phyloP scores from a whole-genome alignment of 148 eudicot genomes.

The Dianthus caryophyllus region DNA sequence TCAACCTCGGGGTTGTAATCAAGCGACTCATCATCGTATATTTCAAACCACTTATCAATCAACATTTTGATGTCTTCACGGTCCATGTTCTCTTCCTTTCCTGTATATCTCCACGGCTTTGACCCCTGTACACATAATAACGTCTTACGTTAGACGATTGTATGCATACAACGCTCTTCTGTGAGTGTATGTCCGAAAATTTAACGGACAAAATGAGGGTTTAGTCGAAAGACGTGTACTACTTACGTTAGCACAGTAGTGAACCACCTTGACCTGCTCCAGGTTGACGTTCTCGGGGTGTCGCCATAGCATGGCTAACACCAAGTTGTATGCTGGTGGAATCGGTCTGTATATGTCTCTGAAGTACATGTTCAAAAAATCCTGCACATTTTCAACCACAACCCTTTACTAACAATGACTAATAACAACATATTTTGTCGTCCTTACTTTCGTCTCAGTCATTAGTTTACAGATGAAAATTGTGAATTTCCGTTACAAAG shows the following conservation, averaged over 20 bases:
- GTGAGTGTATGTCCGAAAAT: no score
- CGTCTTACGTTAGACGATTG: no score
- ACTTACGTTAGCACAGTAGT: slow-evolving; percentile 44
- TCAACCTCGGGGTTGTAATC: slow-evolving; percentile 23
- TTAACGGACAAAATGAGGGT: no score
- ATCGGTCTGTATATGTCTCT: slow-evolving; percentile 36
- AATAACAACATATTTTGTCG: no score
- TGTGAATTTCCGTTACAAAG: no score
- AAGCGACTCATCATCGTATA: slow-evolving; percentile 35
- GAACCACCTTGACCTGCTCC: slow-evolving; percentile 40
- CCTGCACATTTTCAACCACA: slow-evolving; percentile 20
- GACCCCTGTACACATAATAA: slow-evolving; percentile 27
- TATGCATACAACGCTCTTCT: no score
- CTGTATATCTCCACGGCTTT: slow-evolving; percentile 45
- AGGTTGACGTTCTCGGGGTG: slow-evolving; percentile 38
- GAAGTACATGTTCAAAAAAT: slow-evolving; percentile 47
- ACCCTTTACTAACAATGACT: neutral
- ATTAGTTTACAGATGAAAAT: no score
- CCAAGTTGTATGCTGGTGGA: slow-evolving; percentile 38
- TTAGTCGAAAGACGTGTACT: no score
- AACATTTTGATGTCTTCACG: slow-evolving; percentile 43
- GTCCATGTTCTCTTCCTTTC: slow-evolving; percentile 43
- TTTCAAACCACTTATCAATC: slow-evolving; percentile 40
- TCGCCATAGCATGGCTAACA: slow-evolving; percentile 50
- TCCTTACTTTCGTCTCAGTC: no score